Evolutionary conservation across 2,329 filamentous ascomycete species (phyloP), one percentile per base, ranked within the genome.

Genomic region (Neospermospora avenae): DNA sequence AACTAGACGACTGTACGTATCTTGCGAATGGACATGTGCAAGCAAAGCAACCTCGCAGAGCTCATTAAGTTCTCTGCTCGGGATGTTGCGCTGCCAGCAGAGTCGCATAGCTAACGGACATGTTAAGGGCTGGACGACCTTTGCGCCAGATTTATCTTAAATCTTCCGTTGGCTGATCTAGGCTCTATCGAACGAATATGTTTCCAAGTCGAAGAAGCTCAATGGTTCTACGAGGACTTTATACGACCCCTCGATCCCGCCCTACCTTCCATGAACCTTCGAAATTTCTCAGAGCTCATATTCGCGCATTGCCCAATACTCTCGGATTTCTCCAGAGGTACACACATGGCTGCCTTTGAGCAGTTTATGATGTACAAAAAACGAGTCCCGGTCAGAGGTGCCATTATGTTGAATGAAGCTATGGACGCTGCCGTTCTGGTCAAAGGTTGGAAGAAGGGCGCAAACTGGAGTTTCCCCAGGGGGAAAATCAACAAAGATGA

Each of bases 141-240:
- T 62, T 96, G 92, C 77, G 93, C 96, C 74, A 91, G 96, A 74
- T 99, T 99, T 77, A 93, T 99, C 73, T 91, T 98, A 76, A 98
- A 99, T 77, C 84, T 98, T 63, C 95, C 96, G 48, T 83, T 90
- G 66, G 91, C 95, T 76, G 95, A 99, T 76, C 84, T 98, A 49
- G 86, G 87, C 67, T 92, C 90, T 2, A 90, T 96, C 60, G 91
- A 92, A 73, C 89, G 95, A 72, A 95, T 99, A 77, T 98, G 93
- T 77, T 99, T 99, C 75, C 93, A 98, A 77, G 90, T 99, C 69
- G 95, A 99, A 77, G 96, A 99, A 77, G 95, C 95, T 70, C 96
- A 99, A 86, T 99, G 95, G 95, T 99, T 96, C 77, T 99, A 99
- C 84, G 95, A 99, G 80, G 95, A 99, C 77, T 99, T 99, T 74